Conservation (phyloP, 2,329 filamentous ascomycete species). For the Trichoderma sp. region DNA sequence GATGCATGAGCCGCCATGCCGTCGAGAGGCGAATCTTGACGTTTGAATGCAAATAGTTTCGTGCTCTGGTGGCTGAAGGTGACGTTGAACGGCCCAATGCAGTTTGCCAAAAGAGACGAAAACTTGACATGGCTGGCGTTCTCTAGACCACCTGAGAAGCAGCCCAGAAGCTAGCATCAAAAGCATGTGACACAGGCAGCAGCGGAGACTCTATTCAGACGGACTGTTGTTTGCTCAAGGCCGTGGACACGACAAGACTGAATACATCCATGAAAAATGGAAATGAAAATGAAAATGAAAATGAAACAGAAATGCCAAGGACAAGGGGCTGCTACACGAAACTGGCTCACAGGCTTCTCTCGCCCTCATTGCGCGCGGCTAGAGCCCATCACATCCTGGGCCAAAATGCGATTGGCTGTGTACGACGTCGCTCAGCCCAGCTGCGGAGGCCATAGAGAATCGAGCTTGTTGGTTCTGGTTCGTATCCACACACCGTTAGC, state of each 20-base stretch:
- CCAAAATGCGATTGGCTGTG: constrained; percentile 4
- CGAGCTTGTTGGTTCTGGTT: background rate
- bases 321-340: background rate
- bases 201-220: too few relatives aligned
- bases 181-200: background rate
- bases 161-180: background rate
- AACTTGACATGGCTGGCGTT: background rate
- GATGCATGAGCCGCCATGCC: background rate
- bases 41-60: too few relatives aligned
- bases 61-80: background rate
- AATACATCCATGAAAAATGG: too few relatives aligned
- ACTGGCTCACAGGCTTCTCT: background rate
- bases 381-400: constrained; percentile 9
- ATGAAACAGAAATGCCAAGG: background rate
- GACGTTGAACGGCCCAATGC: background rate
- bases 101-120: background rate
- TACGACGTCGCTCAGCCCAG: background rate
- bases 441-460: background rate
- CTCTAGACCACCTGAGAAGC: background rate
- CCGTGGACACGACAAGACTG: too few relatives aligned
- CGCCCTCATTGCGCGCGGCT: constrained; percentile 8
- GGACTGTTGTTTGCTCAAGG: background rate
- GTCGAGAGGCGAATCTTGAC: too few relatives aligned
- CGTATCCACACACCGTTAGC: constrained; percentile 11
- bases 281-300: too few relatives aligned